These are phyloP conservation scores for Xylaria sp. DNA, from an alignment of 2,329 filamentous ascomycete genomes.

Conservation along the genomic window DNA sequence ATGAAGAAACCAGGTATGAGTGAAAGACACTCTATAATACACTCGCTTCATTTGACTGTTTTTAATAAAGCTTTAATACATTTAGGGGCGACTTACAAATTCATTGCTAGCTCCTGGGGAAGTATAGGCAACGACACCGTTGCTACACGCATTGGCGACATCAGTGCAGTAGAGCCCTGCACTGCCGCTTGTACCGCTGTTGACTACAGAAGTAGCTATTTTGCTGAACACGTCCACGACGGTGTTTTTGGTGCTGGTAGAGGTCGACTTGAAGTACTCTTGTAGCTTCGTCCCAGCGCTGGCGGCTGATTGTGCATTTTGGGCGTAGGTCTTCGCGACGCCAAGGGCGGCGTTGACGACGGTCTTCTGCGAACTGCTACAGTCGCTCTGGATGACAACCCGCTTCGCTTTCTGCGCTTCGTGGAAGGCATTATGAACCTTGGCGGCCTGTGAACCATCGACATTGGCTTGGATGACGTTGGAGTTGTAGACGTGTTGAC, in stretches of 20 bases:
- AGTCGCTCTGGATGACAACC: constrained; percentile 23
- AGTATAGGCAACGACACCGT: constrained; percentile 26
- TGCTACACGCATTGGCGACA: constrained; percentile 6
- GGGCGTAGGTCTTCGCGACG: constrained; percentile 20
- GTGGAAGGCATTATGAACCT: constrained; percentile 18
- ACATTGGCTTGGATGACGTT: constrained; percentile 21
- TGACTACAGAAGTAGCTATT: constrained; percentile 19
- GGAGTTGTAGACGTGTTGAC: constrained; percentile 20
- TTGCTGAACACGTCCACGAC: constrained; percentile 24
- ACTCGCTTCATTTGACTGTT: background rate
- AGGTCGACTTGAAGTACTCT: constrained; percentile 31
- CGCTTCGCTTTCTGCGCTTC: constrained; percentile 14
- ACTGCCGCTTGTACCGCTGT: constrained; percentile 22
- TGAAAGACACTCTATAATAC: background rate
- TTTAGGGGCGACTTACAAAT: constrained; percentile 15
- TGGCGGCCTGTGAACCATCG: constrained; percentile 11
- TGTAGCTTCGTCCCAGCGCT: constrained; percentile 23
- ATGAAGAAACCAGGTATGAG: background rate
- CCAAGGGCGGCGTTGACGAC: constrained; percentile 17
- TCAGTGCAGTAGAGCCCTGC: constrained; percentile 28
- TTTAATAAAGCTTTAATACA: background rate
- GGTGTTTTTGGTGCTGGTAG: constrained; percentile 18
- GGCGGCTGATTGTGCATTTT: constrained; percentile 12
- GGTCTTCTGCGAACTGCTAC: constrained; percentile 9
- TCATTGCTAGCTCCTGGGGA: constrained; percentile 6